Evolutionary conservation across 306 rosid species (phyloP).

Genomic region (Pterocarpus santalinus): DNA sequence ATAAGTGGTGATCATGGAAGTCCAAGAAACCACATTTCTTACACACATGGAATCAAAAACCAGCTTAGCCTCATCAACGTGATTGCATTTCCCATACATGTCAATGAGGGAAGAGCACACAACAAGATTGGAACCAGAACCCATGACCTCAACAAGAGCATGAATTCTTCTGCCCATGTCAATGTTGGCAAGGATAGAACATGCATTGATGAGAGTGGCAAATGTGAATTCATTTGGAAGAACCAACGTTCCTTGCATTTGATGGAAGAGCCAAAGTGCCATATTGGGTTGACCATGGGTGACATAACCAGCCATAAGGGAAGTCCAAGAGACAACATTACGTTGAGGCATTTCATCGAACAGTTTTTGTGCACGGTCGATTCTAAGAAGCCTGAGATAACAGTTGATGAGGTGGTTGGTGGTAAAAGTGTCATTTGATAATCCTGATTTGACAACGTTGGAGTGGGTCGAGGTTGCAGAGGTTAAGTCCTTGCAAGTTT

Average conservation of each 20-base stretch:
- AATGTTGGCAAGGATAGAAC: conserved; percentile 67
- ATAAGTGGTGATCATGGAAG: conserved; percentile 81
- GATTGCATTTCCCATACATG: conserved; percentile 86
- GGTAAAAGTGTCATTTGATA: conserved; percentile 57
- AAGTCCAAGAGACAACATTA: conserved; percentile 86
- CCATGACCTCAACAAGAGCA: conserved; percentile 60
- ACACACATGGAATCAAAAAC: conserved; percentile 69
- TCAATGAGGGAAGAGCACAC: conserved; percentile 79
- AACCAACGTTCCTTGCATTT: conserved; percentile 59
- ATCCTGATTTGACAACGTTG: conserved; percentile 60
- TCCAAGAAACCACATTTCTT: conserved; percentile 86
- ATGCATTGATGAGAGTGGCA: conserved; percentile 72
- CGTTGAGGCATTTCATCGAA: conserved; percentile 69
- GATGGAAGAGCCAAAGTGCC: conserved; percentile 58
- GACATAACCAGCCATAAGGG: conserved; percentile 76
- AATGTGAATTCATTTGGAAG: conserved; percentile 76
- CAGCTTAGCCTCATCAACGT: conserved; percentile 59
- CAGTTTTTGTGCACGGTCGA: conserved; percentile 61
- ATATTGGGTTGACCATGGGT: conserved; percentile 51
- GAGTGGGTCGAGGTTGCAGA: conserved; percentile 62
- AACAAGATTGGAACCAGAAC: conserved; percentile 62
- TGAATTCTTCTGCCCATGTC: conserved; percentile 64
- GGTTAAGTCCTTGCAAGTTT: conserved; percentile 51
- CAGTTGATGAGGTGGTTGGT: conserved; percentile 70
- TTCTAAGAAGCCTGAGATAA: conserved; percentile 57